Conservation (phyloP, 192 early-diverging fungal species). For the Umbelopsis ramanniana region DNA sequence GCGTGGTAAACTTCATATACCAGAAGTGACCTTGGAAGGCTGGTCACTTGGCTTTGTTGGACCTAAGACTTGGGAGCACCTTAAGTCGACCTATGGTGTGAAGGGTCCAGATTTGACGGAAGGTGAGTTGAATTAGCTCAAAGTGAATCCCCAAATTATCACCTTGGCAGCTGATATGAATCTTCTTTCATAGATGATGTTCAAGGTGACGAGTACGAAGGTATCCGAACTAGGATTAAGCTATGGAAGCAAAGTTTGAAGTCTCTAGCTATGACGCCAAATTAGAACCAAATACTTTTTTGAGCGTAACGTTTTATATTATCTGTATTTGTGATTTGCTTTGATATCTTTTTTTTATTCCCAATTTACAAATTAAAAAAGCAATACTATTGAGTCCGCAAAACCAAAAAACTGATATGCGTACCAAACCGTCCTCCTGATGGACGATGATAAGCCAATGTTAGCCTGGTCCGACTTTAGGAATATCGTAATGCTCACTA, state of each 20-base stretch:
- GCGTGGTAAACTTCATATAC: background rate
- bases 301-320: slow-evolving; percentile 5
- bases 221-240: slow-evolving; percentile 4
- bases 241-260: slow-evolving; percentile 20
- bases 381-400: background rate
- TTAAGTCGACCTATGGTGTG: background rate
- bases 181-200: slow-evolving; percentile 1
- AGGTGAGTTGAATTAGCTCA: background rate
- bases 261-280: background rate
- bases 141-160: background rate
- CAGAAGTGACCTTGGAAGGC: slow-evolving; percentile 1
- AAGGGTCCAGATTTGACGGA: slow-evolving; percentile 10
- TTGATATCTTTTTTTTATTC: background rate
- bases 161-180: background rate
- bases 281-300: background rate
- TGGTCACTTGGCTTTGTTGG: slow-evolving; percentile 20
- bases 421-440: background rate
- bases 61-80: slow-evolving; percentile 9
- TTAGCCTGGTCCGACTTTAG: slow-evolving; percentile 83
- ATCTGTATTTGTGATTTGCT: background rate
- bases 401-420: background rate
- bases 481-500: slow-evolving; percentile 84
- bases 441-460: slow-evolving; percentile 10
- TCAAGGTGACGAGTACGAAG: slow-evolving; percentile 14
- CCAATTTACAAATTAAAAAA: slow-evolving; percentile 18